A percentile compares a stretch with the other conserved stretches of the same genome.
Conservation (phyloP, 352 stramenopile genomes). For the Saprolegnia diclina region DNA sequence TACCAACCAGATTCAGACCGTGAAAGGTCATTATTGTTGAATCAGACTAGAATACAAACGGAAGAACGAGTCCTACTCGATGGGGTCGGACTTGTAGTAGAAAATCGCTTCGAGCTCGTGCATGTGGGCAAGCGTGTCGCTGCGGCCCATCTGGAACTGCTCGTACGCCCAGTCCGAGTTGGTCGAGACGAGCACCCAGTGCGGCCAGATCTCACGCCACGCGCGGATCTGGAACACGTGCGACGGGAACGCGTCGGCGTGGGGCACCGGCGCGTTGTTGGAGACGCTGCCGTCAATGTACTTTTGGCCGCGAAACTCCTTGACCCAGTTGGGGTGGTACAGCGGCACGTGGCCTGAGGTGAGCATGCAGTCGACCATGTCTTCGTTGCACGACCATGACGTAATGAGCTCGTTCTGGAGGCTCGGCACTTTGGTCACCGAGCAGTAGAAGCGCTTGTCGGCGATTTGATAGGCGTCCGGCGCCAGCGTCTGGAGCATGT, state of each 20-base stretch:
- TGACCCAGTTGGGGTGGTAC: conserved; percentile 62
- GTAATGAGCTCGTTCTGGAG: conserved; percentile 69
- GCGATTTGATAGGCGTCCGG: conserved; percentile 54
- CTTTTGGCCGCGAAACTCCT: conserved; percentile 57
- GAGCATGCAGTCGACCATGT: conserved; percentile 79
- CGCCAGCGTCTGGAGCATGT: conserved; percentile 55
- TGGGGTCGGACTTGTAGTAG: conserved; percentile 15
- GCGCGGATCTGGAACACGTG: conserved; percentile 83
- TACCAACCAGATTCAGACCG: not conserved
- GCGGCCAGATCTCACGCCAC: conserved; percentile 69
- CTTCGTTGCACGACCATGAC: conserved; percentile 65
- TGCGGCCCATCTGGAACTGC: conserved; percentile 68
- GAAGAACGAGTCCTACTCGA: not conserved
- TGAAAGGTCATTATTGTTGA: too few relatives aligned
- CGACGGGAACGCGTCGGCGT: conserved; percentile 42
- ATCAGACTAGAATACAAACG: too few relatives aligned
- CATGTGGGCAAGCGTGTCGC: conserved; percentile 62
- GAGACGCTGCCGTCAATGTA: conserved; percentile 70
- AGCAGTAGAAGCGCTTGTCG: conserved; percentile 73
- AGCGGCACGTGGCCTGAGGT: conserved; percentile 64
- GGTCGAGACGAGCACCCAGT: conserved; percentile 72
- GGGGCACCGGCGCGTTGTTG: conserved; percentile 58
- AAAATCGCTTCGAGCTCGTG: conserved; percentile 57
- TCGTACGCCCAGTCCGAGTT: conserved; percentile 65
- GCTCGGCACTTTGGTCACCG: conserved; percentile 55